Evolutionary conservation across 352 stramenopile species (phyloP), one percentile per base, ranked within the genome.

Genomic region (Hyaloperonospora brassicae): DNA sequence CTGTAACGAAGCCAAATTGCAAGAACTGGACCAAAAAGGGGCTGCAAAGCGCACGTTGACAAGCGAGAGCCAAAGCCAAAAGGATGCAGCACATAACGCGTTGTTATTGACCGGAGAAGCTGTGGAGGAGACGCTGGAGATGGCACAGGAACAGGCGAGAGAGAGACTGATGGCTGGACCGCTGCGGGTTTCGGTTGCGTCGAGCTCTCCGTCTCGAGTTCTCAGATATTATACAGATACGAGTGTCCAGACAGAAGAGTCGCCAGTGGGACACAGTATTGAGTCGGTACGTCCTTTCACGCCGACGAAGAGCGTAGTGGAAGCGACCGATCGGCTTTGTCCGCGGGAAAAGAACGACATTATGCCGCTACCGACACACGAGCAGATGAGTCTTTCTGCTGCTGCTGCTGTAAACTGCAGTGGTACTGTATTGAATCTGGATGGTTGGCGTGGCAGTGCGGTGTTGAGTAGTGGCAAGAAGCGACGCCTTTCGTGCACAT

Each of bases 331-430:
- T 34, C 27, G 4, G 27, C 8, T 34, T 4, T 34, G 27, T 34
- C 27, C 4, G 27, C 59, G 53, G 24, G 34, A 63, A 13, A 45
- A 44, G 38, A 50, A 80, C 41, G 41, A 30, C 8, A 21, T 30
- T 1, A 47, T 30, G 7, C 5, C 17, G 22, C 41, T 3, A 21
- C 14, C 11, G 21, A 11, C 6, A 10, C 27, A 34, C 27, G 27
- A 34, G 27, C 27, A 8, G 27, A 9, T 8, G 27, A 8, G 27
- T 9, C 27, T 8, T 34, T 34, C 4, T 34, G 38, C 14, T 22
- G 5, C 38, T 45, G 5, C 50, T 50, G 17, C 38, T 50, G 27
- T 7, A n/a, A 35, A 24, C 23, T 23, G 14, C 8, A 30, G 47
- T 7, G 50, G 56, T 12, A 6, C 35, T 7, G 38, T 50, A 30